A percentile compares a stretch with the other conserved stretches of the same genome.
Evolutionary conservation across 1,284 basidiomycete species (phyloP).

Genomic region (Neonothopanus nambi): DNA sequence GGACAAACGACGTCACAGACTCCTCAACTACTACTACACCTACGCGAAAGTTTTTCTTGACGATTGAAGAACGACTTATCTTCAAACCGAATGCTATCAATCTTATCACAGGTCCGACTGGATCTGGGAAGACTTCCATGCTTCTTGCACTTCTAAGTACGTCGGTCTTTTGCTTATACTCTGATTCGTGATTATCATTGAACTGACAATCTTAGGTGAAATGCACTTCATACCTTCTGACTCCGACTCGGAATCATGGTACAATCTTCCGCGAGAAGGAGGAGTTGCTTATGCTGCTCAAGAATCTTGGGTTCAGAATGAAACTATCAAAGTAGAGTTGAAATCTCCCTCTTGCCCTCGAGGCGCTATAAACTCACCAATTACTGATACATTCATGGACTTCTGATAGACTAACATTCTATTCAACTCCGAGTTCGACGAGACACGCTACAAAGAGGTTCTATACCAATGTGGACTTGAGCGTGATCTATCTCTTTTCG

Average conservation of each 20-base stretch:
- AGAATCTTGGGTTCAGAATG: slow-evolving; percentile 74
- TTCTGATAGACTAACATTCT: slow-evolving; percentile 48
- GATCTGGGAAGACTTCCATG: slow-evolving; percentile 33
- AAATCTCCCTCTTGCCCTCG: background rate
- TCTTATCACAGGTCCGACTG: slow-evolving; percentile 40
- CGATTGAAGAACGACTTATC: slow-evolving; percentile 47
- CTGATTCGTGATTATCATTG: slow-evolving; percentile 41
- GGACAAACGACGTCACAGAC: background rate
- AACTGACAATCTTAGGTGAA: slow-evolving; percentile 37
- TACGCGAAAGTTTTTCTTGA: slow-evolving; percentile 45
- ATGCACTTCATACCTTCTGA: slow-evolving; percentile 55
- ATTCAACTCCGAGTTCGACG: slow-evolving; percentile 51
- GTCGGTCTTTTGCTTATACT: background rate
- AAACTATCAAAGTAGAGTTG: slow-evolving; percentile 38
- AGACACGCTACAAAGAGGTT: slow-evolving; percentile 52
- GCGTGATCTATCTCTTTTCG: slow-evolving; percentile 64
- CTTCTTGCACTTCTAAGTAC: slow-evolving; percentile 37
- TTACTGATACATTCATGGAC: background rate
- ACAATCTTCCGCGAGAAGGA: slow-evolving; percentile 62
- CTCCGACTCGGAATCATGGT: slow-evolving; percentile 49
- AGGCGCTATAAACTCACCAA: background rate
- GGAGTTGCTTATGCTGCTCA: slow-evolving; percentile 78
- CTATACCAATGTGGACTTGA: slow-evolving; percentile 64
- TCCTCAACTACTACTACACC: slow-evolving; percentile 1
- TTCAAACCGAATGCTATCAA: slow-evolving; percentile 38